Evolutionary conservation across 768 basidiomycete species (phyloP), one percentile per base, ranked within the genome.

Genomic region (Postia placenta): DNA sequence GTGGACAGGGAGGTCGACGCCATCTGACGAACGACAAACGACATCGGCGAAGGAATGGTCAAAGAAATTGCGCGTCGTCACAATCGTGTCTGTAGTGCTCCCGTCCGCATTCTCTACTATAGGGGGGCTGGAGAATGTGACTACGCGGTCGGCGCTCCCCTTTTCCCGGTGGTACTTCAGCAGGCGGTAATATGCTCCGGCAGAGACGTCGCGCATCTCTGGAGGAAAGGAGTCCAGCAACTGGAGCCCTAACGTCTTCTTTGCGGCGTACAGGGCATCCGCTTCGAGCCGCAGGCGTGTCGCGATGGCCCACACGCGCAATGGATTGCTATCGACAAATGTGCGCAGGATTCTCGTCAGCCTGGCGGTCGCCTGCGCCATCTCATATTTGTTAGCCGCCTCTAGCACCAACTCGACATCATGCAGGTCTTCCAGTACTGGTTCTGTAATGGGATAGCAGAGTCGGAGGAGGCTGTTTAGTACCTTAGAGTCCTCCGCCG

Each of bases 11-110:
- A 69, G 80, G 42, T 67, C 61, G 51, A 69, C 64, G 24, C 64
- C 61, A 56, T 81, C 81, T 42, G 75, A 74, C 3, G 78, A 76
- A 49, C 76, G 73, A 36, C 81, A 67, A 48, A 80, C 71, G 47
- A 81, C 63, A 54, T 81, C 79, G 15, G 49, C 56, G 42, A 26
- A 27, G n/a, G 23, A 20, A 25, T 26, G 42, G 26, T 7, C 20
- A 20, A 39, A 25, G 17, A 23, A 28, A 41, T 30, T 27, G 14
- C 23, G 27, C 4, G 24, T 17, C 11, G 44, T 22, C 5, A 20
- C 7, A 4, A 9, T 22, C 3, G 19, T 28, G 28, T 30, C 17
- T n/a, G 37, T 25, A 11, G n/a, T 38, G 38, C 11, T 22, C 3
- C 24, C 24, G 7, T 20, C 24, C 11, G 1, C 12, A 2, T 17